Base-by-base conservation (phyloP, 1,284 basidiomycete genomes). In the Cutaneotrichosporon sp. region DNA sequence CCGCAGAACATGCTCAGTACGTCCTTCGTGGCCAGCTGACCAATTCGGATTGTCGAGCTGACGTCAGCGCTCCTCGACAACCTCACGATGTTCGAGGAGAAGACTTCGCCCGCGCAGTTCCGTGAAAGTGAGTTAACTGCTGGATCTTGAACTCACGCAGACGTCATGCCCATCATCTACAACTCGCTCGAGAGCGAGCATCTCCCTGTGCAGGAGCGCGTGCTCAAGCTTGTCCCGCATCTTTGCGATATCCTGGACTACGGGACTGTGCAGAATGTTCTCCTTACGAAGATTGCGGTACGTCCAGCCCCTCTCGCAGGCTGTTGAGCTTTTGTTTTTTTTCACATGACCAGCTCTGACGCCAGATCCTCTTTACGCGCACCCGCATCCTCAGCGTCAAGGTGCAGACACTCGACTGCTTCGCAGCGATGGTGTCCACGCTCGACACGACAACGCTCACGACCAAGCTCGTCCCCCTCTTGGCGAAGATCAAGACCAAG, bases 401-500 rank as follows among this genome's bases (percentile, higher is more conserved):
- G 82, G 90, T 93, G 34, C 90, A 89, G 51, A 96, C 94, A 1
- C 83, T 98, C 55, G 84, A 86, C 40, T 95, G 93, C 62, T 97
- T 99, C 81, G 82, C 92, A 46, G 83, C 88, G 1, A 93, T 99
- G 91, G 91, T 99, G 22, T 89, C 90, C 72, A 94, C 91, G 2
- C 85, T 99, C 47, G 96, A 99, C 81, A 92, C 96, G 81, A 81
- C 85, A 56, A 97, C 91, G 68, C 78, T 99, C 60, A 97, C 95
- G 0, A 93, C 97, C 72, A 97, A 97, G 77, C 84, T 99, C 16
- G 95, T 98, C 2, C 96, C 96, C 0, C 81, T 98, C 16, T 82
- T 99, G 26, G 89, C 93, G 0, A 94, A 93, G 77, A 97, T 99
- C 73, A 89, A 96, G 62, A 99, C 96, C 2, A 97, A 85, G 87